Evolutionary conservation across 2,329 filamentous ascomycete species (phyloP), one percentile per base, ranked within the genome.

Genomic region (Calonectria pteridis): DNA sequence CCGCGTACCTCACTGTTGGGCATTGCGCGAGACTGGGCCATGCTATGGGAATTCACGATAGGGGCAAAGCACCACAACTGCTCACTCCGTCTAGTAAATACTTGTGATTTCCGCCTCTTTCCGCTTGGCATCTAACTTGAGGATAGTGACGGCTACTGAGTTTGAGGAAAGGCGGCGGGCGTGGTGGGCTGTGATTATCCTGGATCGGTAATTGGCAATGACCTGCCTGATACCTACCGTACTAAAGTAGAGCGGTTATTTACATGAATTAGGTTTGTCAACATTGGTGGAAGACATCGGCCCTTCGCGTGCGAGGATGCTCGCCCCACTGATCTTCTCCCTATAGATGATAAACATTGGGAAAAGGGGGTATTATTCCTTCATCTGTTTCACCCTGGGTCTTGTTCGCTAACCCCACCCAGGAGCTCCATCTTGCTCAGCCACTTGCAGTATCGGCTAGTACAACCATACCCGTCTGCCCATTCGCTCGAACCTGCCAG

Each of bases 271-370:
- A 59, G 50, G 4, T 58, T 43, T 35, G n/a, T 71, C 11, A 67
- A 71, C 14, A 6, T 67, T 10, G 69, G 69, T 16, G 40, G 43
- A n/a, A 26, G 40, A 33, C 11, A 46, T 23, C 63, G 51, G 1
- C 63, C 63, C 0, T 71, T 71, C 20, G 69, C 69, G 4, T 67
- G 69, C 23, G 51, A 71, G 18, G 69, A 71, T 46, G 64, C 63
- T 9, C 40, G 51, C 1, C 14, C 40, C 2, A 50, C 51, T 18
- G 69, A 71, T 11, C 23, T 67, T 3, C 63, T 71, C 16, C 63
- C 63, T 2, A 55, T 72, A 4, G 66, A 68, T 29, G 66, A 68
- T 4, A 59, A 35, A 31, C 4, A 59, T 29, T 68, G 51, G 51
- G 51, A 68, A 9, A 53, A 59, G 35, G 66, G 66, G 14, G 66